Evolutionary conservation across 2,329 filamentous ascomycete genomes (phyloP), one percentile per base, ranked within the genome.

Genomic region (Leptographium radiaticola): DNA sequence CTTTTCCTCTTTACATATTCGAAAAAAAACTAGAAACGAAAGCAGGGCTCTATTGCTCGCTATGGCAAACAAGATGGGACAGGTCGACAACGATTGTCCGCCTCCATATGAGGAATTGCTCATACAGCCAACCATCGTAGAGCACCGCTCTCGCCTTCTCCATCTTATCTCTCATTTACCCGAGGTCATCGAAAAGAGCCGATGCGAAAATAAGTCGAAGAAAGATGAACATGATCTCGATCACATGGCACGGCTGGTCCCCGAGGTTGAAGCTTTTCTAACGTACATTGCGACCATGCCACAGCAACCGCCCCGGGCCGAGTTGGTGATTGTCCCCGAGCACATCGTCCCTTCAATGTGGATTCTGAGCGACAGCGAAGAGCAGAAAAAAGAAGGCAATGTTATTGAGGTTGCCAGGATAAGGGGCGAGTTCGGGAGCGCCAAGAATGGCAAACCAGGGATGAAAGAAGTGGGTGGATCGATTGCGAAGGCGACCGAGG

Each of bases 251-350:
- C 62, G 68, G 2, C 56, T 76, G 3, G 61, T 71, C 0, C 71
- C 72, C 4, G 64, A 67, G 44, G 59, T 77, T 48, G 68, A 73
- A 40, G 59, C 62, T 1, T 71, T 77, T 56, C 58, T 77, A 2
- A 62, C 64, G 1, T 65, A 68, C 15, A 61, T 76, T 31, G 67
- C 66, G 2, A 57, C 60, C 6, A 59, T 65, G 44, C 60, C 67
- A 4, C 67, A 69, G 1, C 57, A 62, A 2, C 67, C 70, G 0
- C 55, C 61, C 2, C 52, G 67, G 0, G 68, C 73, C 1, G 70
- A 75, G 49, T 66, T 76, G 46, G 70, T 68, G 9, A 62, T 79
- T 39, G 67, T 78, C 0, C 75, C 75, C 0, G 69, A 60, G 2
- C 60, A 61, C 6, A 70, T 69, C 5, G 68, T 77, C 0, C 66